Evolutionary conservation across 495 filamentous ascomycete genomes (phyloP), one percentile per base, ranked within the genome.

Genomic region (Chaetomium cochliodes): DNA sequence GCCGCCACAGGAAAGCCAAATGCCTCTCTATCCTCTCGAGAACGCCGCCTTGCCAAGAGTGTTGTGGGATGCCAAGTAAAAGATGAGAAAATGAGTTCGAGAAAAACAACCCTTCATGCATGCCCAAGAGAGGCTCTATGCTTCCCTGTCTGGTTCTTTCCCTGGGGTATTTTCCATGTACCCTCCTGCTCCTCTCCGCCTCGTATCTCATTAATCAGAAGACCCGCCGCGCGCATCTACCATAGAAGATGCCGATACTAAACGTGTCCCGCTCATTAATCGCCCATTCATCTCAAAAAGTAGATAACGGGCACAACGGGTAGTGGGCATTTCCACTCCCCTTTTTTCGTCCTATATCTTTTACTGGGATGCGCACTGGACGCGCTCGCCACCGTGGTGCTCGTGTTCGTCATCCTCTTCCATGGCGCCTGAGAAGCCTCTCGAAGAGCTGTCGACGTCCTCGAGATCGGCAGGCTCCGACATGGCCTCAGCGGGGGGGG

Each of bases 301-400:
- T 3, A 13, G 5, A 20, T 53, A 49, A 49, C 12, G 13, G n/a
- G 53, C 61, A 18, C 49, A 39, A 39, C 41, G 20, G 41, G 51
- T 4, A 15, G 25, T 53, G 25, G n/a, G 41, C n/a, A 18, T 8
- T 25, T 16, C 25, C 51, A 23, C 47, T 9, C 51, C 6, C 16
- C 51, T n/a, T 56, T 16, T 5, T 37, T 30, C n/a, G 9, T 4
- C 6, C 6, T 22, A 33, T 3, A 6, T n/a, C 46, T 20, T 28
- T 88, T 96, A 99, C 85, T 98, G 94, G 8, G 91, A 94, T 66
- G 94, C 96, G 76, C 94, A 99, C 82, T 98, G 94, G 70, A 99
- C 92, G 47, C 96, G 85, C 81, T 99, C 94, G 49, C 86, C 94
- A 44, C 86, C 92, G 66, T 91, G 91, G 49, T 83, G 82, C 67